phyloP scores from a whole-genome alignment of 2,329 filamentous ascomycete species.

The Phoma sp. region DNA sequence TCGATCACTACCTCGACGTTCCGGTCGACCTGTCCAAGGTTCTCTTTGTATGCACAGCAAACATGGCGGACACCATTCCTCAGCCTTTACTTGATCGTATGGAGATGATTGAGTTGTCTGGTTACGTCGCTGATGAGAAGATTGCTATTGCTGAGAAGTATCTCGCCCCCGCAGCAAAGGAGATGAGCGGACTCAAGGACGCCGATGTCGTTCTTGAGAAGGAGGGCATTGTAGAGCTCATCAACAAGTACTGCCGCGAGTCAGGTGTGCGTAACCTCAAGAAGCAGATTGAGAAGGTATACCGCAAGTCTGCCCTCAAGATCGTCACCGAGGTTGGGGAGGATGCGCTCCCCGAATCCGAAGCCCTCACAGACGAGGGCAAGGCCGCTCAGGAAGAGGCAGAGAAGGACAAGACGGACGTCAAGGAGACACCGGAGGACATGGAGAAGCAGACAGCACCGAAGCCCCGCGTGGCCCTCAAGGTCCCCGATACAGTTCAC shows the following conservation, averaged over 20 bases:
- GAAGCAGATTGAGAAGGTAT: constrained; percentile 99
- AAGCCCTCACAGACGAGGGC: constrained; percentile 83
- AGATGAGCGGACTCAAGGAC: constrained; percentile 85
- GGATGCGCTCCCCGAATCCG: constrained; percentile 77
- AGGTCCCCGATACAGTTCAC: constrained; percentile 85
- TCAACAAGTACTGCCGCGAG: constrained; percentile 98
- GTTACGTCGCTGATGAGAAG: constrained; percentile 97
- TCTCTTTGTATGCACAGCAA: constrained; percentile 97
- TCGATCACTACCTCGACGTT: constrained; percentile 98
- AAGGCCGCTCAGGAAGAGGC: constrained; percentile 76
- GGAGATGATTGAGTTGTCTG: constrained; percentile 95
- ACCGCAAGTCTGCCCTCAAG: constrained; percentile 94
- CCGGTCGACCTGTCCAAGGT: constrained; percentile 97
- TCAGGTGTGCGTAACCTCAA: constrained; percentile 97
- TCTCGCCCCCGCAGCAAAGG: constrained; percentile 90
- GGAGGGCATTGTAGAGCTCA: constrained; percentile 91
- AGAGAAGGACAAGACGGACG: constrained; percentile 67
- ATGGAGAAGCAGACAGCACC: constrained; percentile 67
- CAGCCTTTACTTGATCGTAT: constrained; percentile 92
- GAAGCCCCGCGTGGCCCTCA: constrained; percentile 74
- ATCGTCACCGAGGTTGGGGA: constrained; percentile 95
- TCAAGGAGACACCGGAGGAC: constrained; percentile 65
- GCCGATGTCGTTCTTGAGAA: constrained; percentile 87
- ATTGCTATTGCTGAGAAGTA: constrained; percentile 97
- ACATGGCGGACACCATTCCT: constrained; percentile 98